These are phyloP conservation scores for Nannizziopsis barbatae DNA, from an alignment of 2,329 filamentous ascomycete genomes.

Conservation along the genomic window DNA sequence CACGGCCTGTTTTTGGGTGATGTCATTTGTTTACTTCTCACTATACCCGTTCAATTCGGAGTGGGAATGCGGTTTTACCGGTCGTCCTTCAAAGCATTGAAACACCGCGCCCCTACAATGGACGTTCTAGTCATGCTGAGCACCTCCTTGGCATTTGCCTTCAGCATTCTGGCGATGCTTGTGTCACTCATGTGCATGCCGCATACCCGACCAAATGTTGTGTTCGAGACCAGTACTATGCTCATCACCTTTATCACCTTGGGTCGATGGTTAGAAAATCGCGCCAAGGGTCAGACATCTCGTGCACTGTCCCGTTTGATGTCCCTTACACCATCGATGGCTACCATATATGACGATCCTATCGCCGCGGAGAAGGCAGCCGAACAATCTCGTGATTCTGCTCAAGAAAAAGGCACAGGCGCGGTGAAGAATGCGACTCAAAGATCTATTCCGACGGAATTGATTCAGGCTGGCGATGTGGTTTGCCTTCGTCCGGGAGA, in stretches of 20 bases:
- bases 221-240: slow-evolving; percentile 98
- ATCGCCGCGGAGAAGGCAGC: slow-evolving; percentile 86
- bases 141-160: slow-evolving; percentile 92
- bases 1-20: slow-evolving; percentile 82
- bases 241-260: slow-evolving; percentile 90
- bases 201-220: slow-evolving; percentile 70
- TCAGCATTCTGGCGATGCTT: slow-evolving; percentile 77
- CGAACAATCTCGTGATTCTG: slow-evolving; percentile 53
- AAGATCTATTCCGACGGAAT: slow-evolving; percentile 78
- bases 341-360: slow-evolving; percentile 88
- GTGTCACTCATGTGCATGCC: slow-evolving; percentile 66
- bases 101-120: slow-evolving; percentile 90
- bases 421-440: slow-evolving; percentile 52
- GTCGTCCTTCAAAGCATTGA: slow-evolving; percentile 85
- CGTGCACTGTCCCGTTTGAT: slow-evolving; percentile 87
- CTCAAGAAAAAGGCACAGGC: slow-evolving; percentile 13
- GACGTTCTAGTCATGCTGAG: slow-evolving; percentile 90
- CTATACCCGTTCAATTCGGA: slow-evolving; percentile 90
- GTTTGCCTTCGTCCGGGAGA: slow-evolving; percentile 88
- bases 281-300: slow-evolving; percentile 91
- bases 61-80: slow-evolving; percentile 89
- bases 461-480: slow-evolving; percentile 87
- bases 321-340: slow-evolving; percentile 93
- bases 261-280: slow-evolving; percentile 83
- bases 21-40: slow-evolving; percentile 68